These are phyloP conservation scores for Hanseniaspora thailandica DNA, from an alignment of 805 yeast species.

Conservation along the genomic window DNA sequence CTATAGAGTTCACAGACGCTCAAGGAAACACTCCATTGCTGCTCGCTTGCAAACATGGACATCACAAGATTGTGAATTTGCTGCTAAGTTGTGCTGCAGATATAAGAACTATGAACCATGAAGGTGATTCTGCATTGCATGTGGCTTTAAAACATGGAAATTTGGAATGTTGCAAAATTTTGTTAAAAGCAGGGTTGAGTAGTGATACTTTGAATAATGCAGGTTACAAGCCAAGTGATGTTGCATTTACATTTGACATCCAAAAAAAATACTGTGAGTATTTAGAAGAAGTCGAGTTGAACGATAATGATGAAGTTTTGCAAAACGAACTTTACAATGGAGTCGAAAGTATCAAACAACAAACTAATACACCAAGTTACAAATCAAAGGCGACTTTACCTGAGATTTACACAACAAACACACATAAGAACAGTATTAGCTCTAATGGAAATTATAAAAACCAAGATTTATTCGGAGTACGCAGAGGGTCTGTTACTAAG, in stretches of 20 bases:
- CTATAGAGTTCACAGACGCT: constrained; percentile 38
- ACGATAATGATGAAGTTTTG: neutral
- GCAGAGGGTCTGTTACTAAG: neutral
- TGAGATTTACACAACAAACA: neutral
- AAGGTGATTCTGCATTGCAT: constrained; percentile 77
- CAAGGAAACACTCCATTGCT: constrained; percentile 56
- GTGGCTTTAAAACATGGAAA: constrained; percentile 65
- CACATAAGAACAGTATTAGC: neutral
- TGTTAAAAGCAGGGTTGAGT: constrained; percentile 38
- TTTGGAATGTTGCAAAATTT: constrained; percentile 41
- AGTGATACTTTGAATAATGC: constrained; percentile 38
- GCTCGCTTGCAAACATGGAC: constrained; percentile 49
- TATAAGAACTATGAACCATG: constrained; percentile 54
- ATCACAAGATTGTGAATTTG: constrained; percentile 50
- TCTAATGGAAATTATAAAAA: neutral
- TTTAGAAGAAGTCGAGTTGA: constrained; percentile 17
- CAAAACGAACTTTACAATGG: neutral
- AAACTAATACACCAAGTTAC: neutral
- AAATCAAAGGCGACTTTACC: neutral
- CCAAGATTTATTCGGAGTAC: neutral
- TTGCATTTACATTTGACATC: constrained; percentile 43
- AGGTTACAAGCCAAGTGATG: constrained; percentile 59
- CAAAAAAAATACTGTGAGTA: constrained; percentile 32
- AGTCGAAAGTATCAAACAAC: neutral
- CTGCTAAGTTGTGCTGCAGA: constrained; percentile 68